Percentiles rank a stretch among this genome's conserved stretches.
Conservation (phyloP, 208 protist species). For the Leishmania braziliensis region DNA sequence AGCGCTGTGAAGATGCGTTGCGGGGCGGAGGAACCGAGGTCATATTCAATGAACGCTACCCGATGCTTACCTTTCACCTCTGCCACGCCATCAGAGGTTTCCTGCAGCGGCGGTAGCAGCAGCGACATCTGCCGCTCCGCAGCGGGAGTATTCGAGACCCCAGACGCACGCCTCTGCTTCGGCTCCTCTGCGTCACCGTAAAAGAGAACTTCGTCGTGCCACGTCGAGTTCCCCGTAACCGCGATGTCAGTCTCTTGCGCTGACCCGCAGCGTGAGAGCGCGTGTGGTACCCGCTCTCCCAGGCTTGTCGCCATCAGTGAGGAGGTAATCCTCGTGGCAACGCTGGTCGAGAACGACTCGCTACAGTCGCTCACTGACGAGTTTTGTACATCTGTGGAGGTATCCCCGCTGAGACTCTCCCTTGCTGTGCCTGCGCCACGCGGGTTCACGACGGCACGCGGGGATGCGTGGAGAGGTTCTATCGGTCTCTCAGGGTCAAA, state of each 20-base stretch:
- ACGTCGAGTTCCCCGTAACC: not conserved
- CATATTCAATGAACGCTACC: constrained; percentile 31
- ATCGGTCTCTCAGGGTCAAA: constrained; percentile 18
- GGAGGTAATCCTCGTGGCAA: constrained; percentile 13
- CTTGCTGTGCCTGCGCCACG: no score
- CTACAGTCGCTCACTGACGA: not conserved
- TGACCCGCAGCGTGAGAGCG: constrained; percentile 20
- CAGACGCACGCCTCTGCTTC: not conserved
- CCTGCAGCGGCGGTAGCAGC: not conserved
- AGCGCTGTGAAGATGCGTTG: constrained; percentile 51
- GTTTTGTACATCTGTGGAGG: not conserved
- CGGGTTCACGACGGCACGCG: not conserved
- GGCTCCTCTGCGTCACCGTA: constrained; percentile 10
- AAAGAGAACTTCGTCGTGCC: constrained; percentile 16
- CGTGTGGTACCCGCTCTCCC: constrained; percentile 18
- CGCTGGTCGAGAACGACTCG: not conserved
- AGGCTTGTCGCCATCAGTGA: constrained; percentile 22
- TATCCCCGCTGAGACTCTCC: not conserved
- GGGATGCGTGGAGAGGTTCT: not conserved
- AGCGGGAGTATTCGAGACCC: not conserved
- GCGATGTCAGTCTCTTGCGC: not conserved
- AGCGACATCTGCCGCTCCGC: not conserved
- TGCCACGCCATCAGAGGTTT: not conserved
- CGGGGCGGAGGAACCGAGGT: constrained; percentile 31
- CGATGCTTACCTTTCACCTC: not conserved